Conservation (phyloP, 2,329 filamentous ascomycete genomes). For the Trichoderma asperellum region DNA sequence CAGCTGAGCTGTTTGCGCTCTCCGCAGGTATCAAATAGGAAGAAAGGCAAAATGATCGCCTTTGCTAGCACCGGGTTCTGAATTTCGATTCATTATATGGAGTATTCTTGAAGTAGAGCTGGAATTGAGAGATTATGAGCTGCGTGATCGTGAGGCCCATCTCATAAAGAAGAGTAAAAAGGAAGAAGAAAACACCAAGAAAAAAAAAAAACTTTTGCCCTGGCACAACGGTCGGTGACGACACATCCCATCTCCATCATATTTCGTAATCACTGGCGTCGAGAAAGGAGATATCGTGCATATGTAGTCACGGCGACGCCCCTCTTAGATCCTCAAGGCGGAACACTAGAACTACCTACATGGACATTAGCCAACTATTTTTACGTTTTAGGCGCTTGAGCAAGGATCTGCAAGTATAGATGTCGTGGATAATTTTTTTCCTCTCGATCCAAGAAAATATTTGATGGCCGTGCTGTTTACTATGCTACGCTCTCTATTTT, state of each 20-base stretch:
- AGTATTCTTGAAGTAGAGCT: neutral
- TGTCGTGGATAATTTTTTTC: neutral
- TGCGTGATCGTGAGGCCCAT: neutral
- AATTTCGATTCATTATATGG: neutral
- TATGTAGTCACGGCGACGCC: slow-evolving; percentile 22
- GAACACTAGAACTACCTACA: neutral
- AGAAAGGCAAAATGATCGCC: neutral
- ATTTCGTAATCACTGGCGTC: neutral
- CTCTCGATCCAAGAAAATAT: neutral
- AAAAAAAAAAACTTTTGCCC: neutral
- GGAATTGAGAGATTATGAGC: neutral
- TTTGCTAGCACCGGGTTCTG: neutral
- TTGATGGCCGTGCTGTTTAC: neutral
- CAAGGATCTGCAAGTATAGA: neutral
- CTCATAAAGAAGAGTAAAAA: neutral
- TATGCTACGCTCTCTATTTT: neutral
- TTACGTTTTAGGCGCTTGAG: neutral
- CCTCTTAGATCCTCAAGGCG: slow-evolving; percentile 8
- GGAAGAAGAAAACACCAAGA: neutral
- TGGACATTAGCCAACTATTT: neutral
- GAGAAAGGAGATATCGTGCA: neutral
- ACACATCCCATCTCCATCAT: neutral
- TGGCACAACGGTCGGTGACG: neutral
- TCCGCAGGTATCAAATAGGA: neutral
- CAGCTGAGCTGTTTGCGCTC: slow-evolving; percentile 22